Evolutionary conservation across 2,329 filamentous ascomycete species (phyloP), one percentile per base, ranked within the genome.

Genomic region (Alternaria burnsii): DNA sequence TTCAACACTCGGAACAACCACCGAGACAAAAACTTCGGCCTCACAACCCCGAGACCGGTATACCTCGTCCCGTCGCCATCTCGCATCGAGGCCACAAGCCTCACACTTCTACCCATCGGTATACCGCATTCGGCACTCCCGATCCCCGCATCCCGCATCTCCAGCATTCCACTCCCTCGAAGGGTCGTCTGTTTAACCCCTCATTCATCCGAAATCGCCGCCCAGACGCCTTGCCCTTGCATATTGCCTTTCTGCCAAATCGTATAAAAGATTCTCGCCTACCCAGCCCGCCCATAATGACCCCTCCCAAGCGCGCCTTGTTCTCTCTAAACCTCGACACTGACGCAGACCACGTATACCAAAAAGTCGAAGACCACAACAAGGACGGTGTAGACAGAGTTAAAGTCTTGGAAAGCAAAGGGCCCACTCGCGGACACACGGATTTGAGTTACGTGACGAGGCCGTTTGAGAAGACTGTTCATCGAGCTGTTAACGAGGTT

Each of bases 311-410:
- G 52, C 73, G 75, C 59, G 70, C 73, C 4, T 55, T 80, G 55
- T 74, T 80, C 63, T 76, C 75, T 0, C 75, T 80, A 12, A 79
- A 78, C 53, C 68, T 81, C 60, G 73, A 78, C 57, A 79, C 78
- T 20, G 72, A 81, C 67, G 70, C 76, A 24, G 74, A 80, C 32
- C 74, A 79, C 63, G 69, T 80, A 18, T 74, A 75, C 66, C 73
- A 78, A 43, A 76, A 76, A 58, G 70, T 80, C 55, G 67, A 74
- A 42, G 67, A 80, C 61, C 74, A 78, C 41, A 76, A 70, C 38
- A 77, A 71, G 44, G 63, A 67, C 42, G 70, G 69, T 52, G 60
- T 59, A 20, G 75, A 77, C 54, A 71, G 73, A 53, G 70, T 75
- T 34, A 78, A 76, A 62, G 68, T 76, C 36, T 50, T 78, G 41